Base-by-base conservation (phyloP, 352 stramenopile genomes). In the Phytopythium delawarense region DNA sequence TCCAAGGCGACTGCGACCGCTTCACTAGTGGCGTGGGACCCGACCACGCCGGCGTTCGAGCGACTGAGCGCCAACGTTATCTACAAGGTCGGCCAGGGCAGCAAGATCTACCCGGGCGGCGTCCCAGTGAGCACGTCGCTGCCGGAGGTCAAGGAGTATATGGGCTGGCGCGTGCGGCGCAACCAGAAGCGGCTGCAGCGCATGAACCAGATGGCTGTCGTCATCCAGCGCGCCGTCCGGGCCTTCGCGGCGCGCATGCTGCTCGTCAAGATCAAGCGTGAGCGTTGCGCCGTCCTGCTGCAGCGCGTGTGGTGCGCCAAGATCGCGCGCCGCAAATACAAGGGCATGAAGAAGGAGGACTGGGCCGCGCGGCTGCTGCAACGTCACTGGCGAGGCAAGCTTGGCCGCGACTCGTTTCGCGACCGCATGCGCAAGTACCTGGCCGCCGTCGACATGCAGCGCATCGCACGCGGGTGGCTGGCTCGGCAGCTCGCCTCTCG, bases 131-230 rank as follows among this genome's bases (percentile, higher is more conserved):
- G 7, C 4, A 13, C 45, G 62, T 39, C 2, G 60, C 56, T 89
- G n/a, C 80, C 84, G 23, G 87, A 97, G 66, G 87, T 98, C 28
- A 92, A 94, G 45, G 96, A 99, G 70, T 98, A 98, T 84, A 99
- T 99, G 96, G 75, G 75, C 12, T 99, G 96, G 95, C 81, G 96
- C 51, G 82, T 98, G 30, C 89, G 95, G 67, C 79, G 95, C 25
- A 98, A 98, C 66, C 84, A 95, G 56, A 98, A 98, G 78, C 79
- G 92, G 13, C 81, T 98, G 15, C 72, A 90, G 49, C 83, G 87
- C 34, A 86, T 98, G 70, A 72, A 96, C 32, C 68, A 66, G 5
- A 90, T 94, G 56, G 93, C 92, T 7, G 64, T 65, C 4, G 68
- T 89, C 16, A 97, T 98, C 54, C 95, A 99, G 64, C 74, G 78